Evolutionary conservation across 2,329 filamentous ascomycete genomes (phyloP).

Genomic region (Aspergillus brasiliensis): DNA sequence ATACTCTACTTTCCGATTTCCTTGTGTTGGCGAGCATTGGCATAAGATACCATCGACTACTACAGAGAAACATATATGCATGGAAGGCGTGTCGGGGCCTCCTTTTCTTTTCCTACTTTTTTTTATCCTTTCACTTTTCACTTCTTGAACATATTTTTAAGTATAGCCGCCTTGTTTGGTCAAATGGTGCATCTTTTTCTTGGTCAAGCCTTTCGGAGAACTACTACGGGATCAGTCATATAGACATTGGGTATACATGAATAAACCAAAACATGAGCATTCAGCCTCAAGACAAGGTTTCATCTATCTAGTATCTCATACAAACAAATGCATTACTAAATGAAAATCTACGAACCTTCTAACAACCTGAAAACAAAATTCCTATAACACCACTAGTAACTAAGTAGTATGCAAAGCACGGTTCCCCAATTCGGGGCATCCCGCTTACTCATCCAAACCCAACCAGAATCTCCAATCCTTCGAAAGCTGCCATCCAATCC

Average conservation of each 20-base stretch:
- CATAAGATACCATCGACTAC: constrained; percentile 33
- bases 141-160: background rate
- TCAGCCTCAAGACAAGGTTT: too few species aligned
- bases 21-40: constrained; percentile 23
- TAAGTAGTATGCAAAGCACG: background rate
- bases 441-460: constrained; percentile 27
- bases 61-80: constrained; percentile 22
- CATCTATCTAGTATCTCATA: too few species aligned
- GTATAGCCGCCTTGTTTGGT: too few species aligned
- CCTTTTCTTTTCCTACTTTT: background rate
- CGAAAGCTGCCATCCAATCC: background rate
- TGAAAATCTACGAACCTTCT: too few species aligned
- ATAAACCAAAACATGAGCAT: too few species aligned
- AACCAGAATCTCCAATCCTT: constrained; percentile 2
- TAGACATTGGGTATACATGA: background rate
- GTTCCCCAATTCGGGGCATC: background rate
- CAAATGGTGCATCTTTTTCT: too few species aligned
- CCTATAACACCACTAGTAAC: too few species aligned
- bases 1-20: constrained; percentile 13
- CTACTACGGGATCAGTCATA: background rate
- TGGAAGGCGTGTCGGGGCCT: constrained; percentile 25
- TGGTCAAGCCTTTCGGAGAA: too few species aligned
- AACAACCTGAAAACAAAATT: too few species aligned
- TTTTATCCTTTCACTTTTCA: background rate
- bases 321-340: too few species aligned